These are phyloP conservation scores for Lathyrus aphaca DNA, from an alignment of 306 rosid species.

Conservation along the genomic window DNA sequence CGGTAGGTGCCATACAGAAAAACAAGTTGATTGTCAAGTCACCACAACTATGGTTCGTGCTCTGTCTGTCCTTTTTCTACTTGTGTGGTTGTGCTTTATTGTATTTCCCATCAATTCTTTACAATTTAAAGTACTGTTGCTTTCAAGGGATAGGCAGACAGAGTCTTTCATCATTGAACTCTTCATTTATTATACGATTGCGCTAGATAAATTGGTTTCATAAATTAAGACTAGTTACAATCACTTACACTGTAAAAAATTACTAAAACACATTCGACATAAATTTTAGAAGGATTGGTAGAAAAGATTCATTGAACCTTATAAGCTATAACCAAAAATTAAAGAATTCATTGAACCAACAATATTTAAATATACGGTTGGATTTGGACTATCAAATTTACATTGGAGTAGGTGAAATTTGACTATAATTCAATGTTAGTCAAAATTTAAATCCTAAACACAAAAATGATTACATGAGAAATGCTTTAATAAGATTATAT, in stretches of 20 bases:
- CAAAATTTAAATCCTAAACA: not conserved
- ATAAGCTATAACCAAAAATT: not conserved
- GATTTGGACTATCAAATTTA: not conserved
- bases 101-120: not conserved
- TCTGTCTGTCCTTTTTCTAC: not conserved
- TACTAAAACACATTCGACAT: not conserved
- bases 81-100: not conserved
- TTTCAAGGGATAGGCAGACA: too few relatives aligned
- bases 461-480: too few relatives aligned
- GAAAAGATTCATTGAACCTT: not conserved
- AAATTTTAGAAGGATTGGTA: not conserved
- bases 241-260: not conserved
- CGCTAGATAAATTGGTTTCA: not conserved
- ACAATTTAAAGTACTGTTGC: constrained; percentile 7
- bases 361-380: not conserved
- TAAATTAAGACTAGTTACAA: not conserved
- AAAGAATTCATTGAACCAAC: not conserved
- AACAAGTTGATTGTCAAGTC: not conserved
- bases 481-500: too few relatives aligned
- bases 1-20: not conserved
- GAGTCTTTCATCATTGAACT: not conserved
- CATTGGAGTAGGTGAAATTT: not conserved
- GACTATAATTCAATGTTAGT: too few relatives aligned
- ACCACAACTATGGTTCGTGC: not conserved
- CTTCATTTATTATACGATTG: not conserved